These are phyloP conservation scores for Capronia americana DNA, from an alignment of 2,329 filamentous ascomycete species.

Conservation along the genomic window DNA sequence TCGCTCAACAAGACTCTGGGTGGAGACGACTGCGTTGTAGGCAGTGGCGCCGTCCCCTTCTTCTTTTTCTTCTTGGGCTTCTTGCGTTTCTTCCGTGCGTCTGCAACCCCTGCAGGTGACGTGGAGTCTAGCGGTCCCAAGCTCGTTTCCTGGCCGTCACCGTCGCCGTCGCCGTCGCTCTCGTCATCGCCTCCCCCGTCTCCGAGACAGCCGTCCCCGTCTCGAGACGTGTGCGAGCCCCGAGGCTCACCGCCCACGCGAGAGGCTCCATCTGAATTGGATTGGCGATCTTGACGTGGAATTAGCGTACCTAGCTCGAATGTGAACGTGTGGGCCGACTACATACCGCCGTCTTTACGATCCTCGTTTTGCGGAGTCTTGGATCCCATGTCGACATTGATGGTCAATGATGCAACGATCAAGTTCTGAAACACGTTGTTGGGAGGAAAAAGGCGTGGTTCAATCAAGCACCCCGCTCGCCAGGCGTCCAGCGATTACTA, in stretches of 20 bases:
- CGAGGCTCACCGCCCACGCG: conserved; percentile 51
- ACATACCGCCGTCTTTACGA: conserved; percentile 45
- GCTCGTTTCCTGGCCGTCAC: conserved; percentile 37
- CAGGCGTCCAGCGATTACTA: background rate
- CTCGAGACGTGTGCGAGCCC: conserved; percentile 50
- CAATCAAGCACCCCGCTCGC: background rate
- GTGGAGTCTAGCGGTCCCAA: conserved; percentile 35
- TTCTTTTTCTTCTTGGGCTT: conserved; percentile 58
- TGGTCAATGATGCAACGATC: background rate
- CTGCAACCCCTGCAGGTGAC: conserved; percentile 27
- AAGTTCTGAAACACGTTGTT: background rate
- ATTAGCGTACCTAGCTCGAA: conserved; percentile 37
- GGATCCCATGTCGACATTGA: conserved; percentile 48
- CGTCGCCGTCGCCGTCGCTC: conserved; percentile 43
- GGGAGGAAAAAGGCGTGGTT: background rate
- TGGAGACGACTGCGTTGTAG: conserved; percentile 51
- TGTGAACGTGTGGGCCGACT: background rate
- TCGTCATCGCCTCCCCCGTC: conserved; percentile 43
- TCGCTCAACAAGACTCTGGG: conserved; percentile 55
- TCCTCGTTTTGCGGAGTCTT: conserved; percentile 50
- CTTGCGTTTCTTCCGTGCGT: conserved; percentile 45
- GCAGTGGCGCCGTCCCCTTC: conserved; percentile 37
- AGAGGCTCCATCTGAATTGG: conserved; percentile 34
- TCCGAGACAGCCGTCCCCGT: conserved; percentile 53
- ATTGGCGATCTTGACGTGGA: conserved; percentile 34